phyloP scores from a whole-genome alignment of 768 basidiomycete genomes.

The Lactifluus hygrophoroides region DNA sequence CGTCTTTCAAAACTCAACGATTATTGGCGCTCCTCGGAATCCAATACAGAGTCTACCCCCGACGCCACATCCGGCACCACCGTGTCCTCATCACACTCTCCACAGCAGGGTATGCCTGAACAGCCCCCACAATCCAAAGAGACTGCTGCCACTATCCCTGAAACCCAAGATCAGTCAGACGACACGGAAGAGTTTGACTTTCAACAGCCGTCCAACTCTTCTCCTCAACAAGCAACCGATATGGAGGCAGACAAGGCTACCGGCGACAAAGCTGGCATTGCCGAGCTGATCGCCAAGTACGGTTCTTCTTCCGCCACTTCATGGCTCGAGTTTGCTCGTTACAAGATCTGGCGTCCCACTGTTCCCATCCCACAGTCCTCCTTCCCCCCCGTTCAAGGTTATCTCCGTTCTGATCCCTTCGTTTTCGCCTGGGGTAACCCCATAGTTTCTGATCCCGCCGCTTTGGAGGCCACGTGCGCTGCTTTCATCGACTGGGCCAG shows the following conservation, averaged over 20 bases:
- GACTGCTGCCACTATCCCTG: neutral
- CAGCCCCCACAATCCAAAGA: neutral
- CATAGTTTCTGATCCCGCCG: conserved; percentile 18
- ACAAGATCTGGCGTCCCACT: conserved; percentile 46
- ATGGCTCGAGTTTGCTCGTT: conserved; percentile 51
- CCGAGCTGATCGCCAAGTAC: conserved; percentile 48
- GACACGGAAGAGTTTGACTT: conserved; percentile 11
- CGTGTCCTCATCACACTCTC: neutral
- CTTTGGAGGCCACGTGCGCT: conserved; percentile 43
- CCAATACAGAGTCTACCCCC: neutral
- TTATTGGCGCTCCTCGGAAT: neutral
- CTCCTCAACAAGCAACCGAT: neutral
- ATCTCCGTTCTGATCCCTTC: conserved; percentile 39
- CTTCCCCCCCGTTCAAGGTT: conserved; percentile 56
- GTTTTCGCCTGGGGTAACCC: conserved; percentile 28
- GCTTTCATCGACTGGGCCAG: conserved; percentile 31
- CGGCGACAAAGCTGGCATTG: conserved; percentile 10
- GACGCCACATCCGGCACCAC: neutral
- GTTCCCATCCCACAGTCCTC: conserved; percentile 48
- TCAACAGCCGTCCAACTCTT: neutral
- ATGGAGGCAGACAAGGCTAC: conserved; percentile 4
- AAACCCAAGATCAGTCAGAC: neutral
- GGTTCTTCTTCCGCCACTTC: conserved; percentile 63
- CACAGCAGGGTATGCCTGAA: neutral
- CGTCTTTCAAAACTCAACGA: neutral